phyloP scores from a whole-genome alignment of 805 yeast genomes.

The Groenewaldozyma tartarivorans region DNA sequence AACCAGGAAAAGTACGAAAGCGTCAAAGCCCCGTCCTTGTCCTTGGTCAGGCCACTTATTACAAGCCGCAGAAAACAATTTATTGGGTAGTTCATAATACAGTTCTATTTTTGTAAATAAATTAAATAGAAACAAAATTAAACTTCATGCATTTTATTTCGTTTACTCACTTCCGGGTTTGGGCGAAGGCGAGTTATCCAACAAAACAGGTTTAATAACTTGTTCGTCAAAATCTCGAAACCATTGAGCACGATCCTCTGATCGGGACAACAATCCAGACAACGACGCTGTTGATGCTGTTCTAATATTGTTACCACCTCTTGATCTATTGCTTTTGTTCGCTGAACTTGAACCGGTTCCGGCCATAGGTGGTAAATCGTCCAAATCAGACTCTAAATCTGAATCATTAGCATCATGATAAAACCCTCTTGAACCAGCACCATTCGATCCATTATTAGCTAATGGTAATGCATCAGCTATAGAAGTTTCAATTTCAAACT shows the following conservation, averaged over 20 bases:
- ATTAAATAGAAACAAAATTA: too few relatives aligned
- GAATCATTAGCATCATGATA: slow-evolving; percentile 21
- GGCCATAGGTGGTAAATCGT: slow-evolving; percentile 28
- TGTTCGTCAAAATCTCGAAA: slow-evolving; percentile 89
- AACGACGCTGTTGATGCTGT: slow-evolving; percentile 10
- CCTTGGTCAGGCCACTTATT: too few relatives aligned
- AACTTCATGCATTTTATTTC: too few relatives aligned
- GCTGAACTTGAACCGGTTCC: slow-evolving; percentile 15
- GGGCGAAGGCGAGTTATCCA: slow-evolving; percentile 38
- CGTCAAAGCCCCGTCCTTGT: too few relatives aligned
- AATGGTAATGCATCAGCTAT: slow-evolving; percentile 9
- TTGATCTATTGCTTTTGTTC: not conserved
- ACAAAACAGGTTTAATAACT: slow-evolving; percentile 81
- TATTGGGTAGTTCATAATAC: too few relatives aligned
- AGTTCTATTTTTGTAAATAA: too few relatives aligned
- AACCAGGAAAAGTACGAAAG: too few relatives aligned
- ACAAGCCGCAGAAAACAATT: too few relatives aligned
- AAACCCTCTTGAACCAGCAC: slow-evolving; percentile 11
- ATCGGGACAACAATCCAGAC: slow-evolving; percentile 22
- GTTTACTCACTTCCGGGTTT: too few relatives aligned
- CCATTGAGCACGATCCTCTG: slow-evolving; percentile 81
- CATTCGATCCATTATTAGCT: slow-evolving; percentile 2
- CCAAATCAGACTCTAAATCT: slow-evolving; percentile 28
- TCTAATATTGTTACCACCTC: slow-evolving; percentile 3
- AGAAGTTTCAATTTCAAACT: slow-evolving; percentile 76